These are phyloP conservation scores for Hypocreales sp. DNA, from an alignment of 2,329 filamentous ascomycete species.

Conservation along the genomic window DNA sequence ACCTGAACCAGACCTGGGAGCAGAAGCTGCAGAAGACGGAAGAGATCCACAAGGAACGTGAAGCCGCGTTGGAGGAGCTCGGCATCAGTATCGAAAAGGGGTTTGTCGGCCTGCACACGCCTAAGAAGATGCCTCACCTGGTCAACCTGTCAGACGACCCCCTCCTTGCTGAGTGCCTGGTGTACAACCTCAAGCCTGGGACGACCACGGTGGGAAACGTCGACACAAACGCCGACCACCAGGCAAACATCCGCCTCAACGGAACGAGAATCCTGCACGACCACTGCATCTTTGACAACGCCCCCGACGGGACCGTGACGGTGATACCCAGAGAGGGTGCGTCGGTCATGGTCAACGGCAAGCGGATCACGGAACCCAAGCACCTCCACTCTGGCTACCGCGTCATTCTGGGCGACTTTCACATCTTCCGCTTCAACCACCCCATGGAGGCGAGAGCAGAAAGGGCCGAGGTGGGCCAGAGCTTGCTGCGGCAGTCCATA, in stretches of 20 bases:
- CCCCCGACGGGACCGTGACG: constrained; percentile 76
- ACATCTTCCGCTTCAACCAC: constrained; percentile 98
- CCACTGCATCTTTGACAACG: constrained; percentile 88
- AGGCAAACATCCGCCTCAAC: constrained; percentile 83
- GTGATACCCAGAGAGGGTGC: constrained; percentile 81
- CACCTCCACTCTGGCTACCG: constrained; percentile 83
- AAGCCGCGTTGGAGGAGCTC: constrained; percentile 85
- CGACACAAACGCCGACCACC: constrained; percentile 58
- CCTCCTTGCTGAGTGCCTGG: constrained; percentile 82
- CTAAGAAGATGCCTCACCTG: constrained; percentile 98
- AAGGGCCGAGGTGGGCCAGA: constrained; percentile 65
- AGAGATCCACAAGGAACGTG: constrained; percentile 92
- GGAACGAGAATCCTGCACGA: constrained; percentile 84
- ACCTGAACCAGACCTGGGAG: constrained; percentile 98
- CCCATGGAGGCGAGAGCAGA: constrained; percentile 91
- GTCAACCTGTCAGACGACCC: constrained; percentile 96
- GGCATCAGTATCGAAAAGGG: constrained; percentile 99
- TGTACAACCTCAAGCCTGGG: constrained; percentile 96
- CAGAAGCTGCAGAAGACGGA: constrained; percentile 91
- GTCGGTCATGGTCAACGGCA: constrained; percentile 94
- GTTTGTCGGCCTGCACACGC: constrained; percentile 85
- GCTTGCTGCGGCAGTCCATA: constrained; percentile 70
- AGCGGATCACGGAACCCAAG: constrained; percentile 73
- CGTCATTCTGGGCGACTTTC: constrained; percentile 92
- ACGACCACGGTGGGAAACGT: constrained; percentile 90